Evolutionary conservation across 2,329 filamentous ascomycete genomes (phyloP).

Genomic region (Fusarium nisikadoi): DNA sequence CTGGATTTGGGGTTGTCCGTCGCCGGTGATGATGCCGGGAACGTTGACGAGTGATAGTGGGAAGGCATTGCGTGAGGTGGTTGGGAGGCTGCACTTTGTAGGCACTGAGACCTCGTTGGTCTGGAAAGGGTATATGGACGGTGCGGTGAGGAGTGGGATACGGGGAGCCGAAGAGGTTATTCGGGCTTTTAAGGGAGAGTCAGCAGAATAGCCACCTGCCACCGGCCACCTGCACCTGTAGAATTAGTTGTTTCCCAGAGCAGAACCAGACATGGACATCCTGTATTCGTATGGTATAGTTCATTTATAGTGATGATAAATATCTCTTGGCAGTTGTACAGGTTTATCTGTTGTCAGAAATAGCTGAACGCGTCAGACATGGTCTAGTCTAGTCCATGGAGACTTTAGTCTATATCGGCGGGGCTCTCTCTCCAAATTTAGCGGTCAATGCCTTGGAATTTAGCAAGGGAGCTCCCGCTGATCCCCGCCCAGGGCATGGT

Average conservation of each 20-base stretch:
- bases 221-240: not conserved
- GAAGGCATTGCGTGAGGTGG: slow-evolving; percentile 44
- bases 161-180: slow-evolving; percentile 33
- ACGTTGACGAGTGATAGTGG: slow-evolving; percentile 15
- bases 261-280: no score
- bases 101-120: slow-evolving; percentile 39
- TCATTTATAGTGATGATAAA: not conserved
- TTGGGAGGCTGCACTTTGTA: slow-evolving; percentile 43
- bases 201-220: not conserved
- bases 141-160: slow-evolving; percentile 36
- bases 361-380: slow-evolving; percentile 15
- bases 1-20: slow-evolving; percentile 26
- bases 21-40: slow-evolving; percentile 34
- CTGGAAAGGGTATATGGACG: slow-evolving; percentile 46
- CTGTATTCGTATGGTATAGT: not conserved
- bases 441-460: slow-evolving; percentile 33
- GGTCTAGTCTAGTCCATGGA: not conserved
- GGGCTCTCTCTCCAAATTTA: slow-evolving; percentile 8
- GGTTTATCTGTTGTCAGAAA: not conserved
- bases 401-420: not conserved
- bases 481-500: slow-evolving; percentile 22
- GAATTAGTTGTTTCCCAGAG: not conserved
- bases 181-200: slow-evolving; percentile 9
- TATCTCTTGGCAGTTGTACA: not conserved
- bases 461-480: slow-evolving; percentile 28